Evolutionary conservation across 2,329 filamentous ascomycete genomes (phyloP).

Genomic region (Trichoderma hamatum): DNA sequence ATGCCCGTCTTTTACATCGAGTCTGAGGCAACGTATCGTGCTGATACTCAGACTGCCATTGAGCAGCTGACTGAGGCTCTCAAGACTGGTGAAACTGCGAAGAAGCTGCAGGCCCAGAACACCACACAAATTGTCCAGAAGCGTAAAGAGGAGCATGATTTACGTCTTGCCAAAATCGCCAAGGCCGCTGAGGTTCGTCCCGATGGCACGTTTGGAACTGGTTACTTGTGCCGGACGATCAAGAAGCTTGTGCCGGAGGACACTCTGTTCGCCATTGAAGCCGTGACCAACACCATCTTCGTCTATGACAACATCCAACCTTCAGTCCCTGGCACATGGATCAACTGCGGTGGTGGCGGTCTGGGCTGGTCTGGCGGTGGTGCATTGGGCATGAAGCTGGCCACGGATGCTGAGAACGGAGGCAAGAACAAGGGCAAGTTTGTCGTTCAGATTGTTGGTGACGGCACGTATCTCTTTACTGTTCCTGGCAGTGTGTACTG

Average conservation of each 20-base stretch:
- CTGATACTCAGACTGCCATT: constrained; percentile 66
- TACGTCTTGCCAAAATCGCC: constrained; percentile 63
- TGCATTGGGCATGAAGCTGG: constrained; percentile 76
- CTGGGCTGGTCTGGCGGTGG: constrained; percentile 80
- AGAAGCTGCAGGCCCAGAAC: constrained; percentile 41
- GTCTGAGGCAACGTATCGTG: constrained; percentile 66
- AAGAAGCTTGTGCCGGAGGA: constrained; percentile 43
- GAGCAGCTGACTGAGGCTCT: constrained; percentile 70
- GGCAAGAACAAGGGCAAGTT: constrained; percentile 53
- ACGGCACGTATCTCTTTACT: constrained; percentile 60
- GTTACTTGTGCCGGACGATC: constrained; percentile 41
- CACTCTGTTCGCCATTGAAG: constrained; percentile 77
- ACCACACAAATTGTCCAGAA: constrained; percentile 39
- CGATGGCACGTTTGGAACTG: constrained; percentile 56
- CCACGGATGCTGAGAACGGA: constrained; percentile 49
- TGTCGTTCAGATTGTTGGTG: constrained; percentile 59
- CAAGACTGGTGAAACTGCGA: constrained; percentile 47
- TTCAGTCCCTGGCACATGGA: constrained; percentile 70
- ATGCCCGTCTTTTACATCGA: constrained; percentile 75
- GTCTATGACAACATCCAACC: constrained; percentile 73
- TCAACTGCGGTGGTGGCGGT: constrained; percentile 80
- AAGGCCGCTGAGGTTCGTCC: constrained; percentile 58
- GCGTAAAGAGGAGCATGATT: constrained; percentile 60
- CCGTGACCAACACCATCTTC: constrained; percentile 70
- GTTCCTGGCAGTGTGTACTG: constrained; percentile 60